Conservation (phyloP, 2,329 filamentous ascomycete species). For the Scolecobasidium constrictum region DNA sequence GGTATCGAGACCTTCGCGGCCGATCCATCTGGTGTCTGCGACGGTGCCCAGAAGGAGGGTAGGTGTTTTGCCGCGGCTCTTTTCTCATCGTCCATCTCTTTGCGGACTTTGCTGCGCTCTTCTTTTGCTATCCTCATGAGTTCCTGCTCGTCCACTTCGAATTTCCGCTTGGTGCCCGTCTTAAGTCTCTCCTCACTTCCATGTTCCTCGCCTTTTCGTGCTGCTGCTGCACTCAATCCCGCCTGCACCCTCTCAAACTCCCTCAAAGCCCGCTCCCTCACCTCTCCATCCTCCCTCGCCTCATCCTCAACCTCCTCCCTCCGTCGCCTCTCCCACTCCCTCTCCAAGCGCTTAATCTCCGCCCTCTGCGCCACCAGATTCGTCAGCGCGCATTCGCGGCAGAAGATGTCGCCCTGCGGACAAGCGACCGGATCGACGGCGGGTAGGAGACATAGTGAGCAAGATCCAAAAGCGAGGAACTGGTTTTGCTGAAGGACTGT, state of each 20-base stretch:
- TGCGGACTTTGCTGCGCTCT: slow-evolving; percentile 60
- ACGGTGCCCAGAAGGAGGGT: slow-evolving; percentile 89
- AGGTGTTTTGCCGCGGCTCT: slow-evolving; percentile 52
- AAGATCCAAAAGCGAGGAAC: slow-evolving; percentile 84
- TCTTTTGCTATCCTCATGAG: slow-evolving; percentile 57
- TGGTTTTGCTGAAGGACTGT: slow-evolving; percentile 84
- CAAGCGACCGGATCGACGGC: slow-evolving; percentile 79
- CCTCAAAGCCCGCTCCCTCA: slow-evolving; percentile 55
- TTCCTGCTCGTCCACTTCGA: slow-evolving; percentile 69
- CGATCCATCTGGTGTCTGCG: slow-evolving; percentile 51
- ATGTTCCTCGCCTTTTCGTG: slow-evolving; percentile 16
- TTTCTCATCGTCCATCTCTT: slow-evolving; percentile 62
- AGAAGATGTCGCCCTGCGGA: slow-evolving; percentile 78
- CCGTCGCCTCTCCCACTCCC: slow-evolving; percentile 48
- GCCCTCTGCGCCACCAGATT: slow-evolving; percentile 88
- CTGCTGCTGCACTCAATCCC: slow-evolving; percentile 34
- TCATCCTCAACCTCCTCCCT: slow-evolving; percentile 52
- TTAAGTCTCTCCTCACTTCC: slow-evolving; percentile 14
- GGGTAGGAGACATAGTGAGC: slow-evolving; percentile 73
- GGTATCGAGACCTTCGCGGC: slow-evolving; percentile 35
- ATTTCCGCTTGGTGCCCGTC: slow-evolving; percentile 58
- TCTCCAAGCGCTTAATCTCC: slow-evolving; percentile 76
- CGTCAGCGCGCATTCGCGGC: slow-evolving; percentile 80
- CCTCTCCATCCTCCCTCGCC: slow-evolving; percentile 56
- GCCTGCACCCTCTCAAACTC: slow-evolving; percentile 83